Evolutionary conservation across 306 rosid genomes (phyloP), one percentile per base, ranked within the genome.

Genomic region (Pyrus communis): DNA sequence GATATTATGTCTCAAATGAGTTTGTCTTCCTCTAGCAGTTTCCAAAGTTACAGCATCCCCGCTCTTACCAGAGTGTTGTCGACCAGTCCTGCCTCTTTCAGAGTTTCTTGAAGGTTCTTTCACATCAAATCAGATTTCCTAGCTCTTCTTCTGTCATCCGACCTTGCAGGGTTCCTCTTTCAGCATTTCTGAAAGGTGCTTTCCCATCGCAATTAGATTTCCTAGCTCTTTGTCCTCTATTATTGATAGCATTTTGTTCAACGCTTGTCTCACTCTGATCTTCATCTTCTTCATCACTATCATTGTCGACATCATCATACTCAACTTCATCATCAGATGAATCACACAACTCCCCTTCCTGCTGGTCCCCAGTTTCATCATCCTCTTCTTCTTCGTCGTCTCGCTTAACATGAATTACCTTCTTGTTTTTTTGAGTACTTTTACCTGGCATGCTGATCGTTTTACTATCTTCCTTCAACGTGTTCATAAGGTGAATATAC

Each of bases 401-500:
- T 40, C 31, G 84, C 61, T 83, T 79, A 19, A 62, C 3, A 9
- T 71, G 49, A 27, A 4, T 74, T 9, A 67, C 71, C 40, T 71
- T 60, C 86, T 93, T 86, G 68, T 71, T 66, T 25, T 79, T 77
- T 22, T 68, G 73, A 30, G 78, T 19, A 67, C 57, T 72, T 68
- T 82, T 82, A 11, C 54, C 82, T 22, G 72, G 85, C 70, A 61
- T 79, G 67, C 78, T 91, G 49, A 35, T 30, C 28, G 8, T 27
- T 70, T 82, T 88, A 25, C 81, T 15, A 46, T 79, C 91, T 77
- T 87, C 91, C 83, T 80, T 89, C 27, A 75, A 83, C 45, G 81
- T 77, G 75, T 85, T 87, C 91, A 91, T 83, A 43, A 90, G 86
- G 76, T 90, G 98, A 82, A 89, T 67, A 75, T 89, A 94, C 80